A percentile compares a stretch with the other conserved stretches of the same genome.
Evolutionary conservation across 495 filamentous ascomycete species (phyloP).

Genomic region (Tuber microsphaerosporum): DNA sequence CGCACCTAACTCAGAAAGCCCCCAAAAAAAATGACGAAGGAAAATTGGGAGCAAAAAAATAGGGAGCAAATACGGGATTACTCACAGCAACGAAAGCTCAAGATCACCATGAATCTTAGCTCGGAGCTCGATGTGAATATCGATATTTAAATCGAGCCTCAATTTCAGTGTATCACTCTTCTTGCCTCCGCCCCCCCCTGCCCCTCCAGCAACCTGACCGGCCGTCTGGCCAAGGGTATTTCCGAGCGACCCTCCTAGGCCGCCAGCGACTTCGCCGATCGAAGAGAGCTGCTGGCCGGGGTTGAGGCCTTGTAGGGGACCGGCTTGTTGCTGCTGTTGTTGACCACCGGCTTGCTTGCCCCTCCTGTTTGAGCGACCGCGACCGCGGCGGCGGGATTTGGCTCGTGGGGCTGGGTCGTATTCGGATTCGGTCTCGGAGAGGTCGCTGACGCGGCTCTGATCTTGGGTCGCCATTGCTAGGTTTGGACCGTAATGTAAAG

Average conservation of each 20-base stretch:
- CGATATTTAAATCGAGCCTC: conserved; percentile 76
- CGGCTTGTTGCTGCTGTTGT: not conserved
- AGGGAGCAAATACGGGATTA: conserved; percentile 34
- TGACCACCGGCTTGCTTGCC: not conserved
- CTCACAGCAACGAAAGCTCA: conserved; percentile 76
- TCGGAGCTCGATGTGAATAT: conserved; percentile 83
- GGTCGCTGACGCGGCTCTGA: not conserved
- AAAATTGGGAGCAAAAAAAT: not conserved
- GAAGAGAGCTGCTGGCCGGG: not conserved
- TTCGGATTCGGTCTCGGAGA: not conserved
- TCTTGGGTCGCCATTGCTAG: not conserved
- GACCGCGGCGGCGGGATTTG: not conserved
- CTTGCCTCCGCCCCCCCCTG: conserved; percentile 42
- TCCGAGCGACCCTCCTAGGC: not conserved
- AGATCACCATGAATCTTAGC: conserved; percentile 88
- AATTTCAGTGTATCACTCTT: conserved; percentile 67
- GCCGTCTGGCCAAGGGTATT: not conserved
- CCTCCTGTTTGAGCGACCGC: not conserved
- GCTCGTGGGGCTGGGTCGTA: not conserved
- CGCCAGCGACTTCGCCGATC: conserved; percentile 1
- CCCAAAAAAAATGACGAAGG: not conserved
- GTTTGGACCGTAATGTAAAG: too few species aligned
- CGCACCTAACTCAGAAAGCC: not conserved
- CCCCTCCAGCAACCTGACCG: not conserved
- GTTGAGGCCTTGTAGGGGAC: not conserved